Percentiles rank a stretch among this genome's conserved stretches.
These are phyloP conservation scores for Lathyrus aphaca DNA, from an alignment of 306 rosid genomes.

Conservation along the genomic window DNA sequence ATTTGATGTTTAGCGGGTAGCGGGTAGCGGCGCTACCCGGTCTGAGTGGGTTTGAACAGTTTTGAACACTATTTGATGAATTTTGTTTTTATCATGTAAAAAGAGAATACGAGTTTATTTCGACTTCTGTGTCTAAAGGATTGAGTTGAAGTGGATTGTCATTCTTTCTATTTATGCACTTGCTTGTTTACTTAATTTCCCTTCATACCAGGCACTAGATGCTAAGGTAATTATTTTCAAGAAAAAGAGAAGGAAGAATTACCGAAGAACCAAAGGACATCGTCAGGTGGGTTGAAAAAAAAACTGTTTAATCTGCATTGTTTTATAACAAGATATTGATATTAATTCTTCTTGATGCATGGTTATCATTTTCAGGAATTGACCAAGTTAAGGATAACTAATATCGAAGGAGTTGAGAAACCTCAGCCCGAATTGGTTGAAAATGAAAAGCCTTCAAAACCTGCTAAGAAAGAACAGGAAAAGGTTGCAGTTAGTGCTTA, in stretches of 20 bases:
- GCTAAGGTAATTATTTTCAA: constrained; percentile 84
- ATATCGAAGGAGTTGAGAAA: constrained; percentile 86
- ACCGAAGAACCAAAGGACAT: constrained; percentile 84
- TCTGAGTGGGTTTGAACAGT: too few species aligned
- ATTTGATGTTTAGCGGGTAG: too few species aligned
- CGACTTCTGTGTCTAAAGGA: background rate
- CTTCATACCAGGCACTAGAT: constrained; percentile 69
- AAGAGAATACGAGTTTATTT: background rate
- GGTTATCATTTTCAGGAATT: constrained; percentile 63
- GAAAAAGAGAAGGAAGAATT: constrained; percentile 97
- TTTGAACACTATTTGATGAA: too few species aligned
- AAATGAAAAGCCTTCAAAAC: constrained; percentile 63
- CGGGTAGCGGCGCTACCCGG: too few species aligned
- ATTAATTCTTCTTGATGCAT: constrained; percentile 30
- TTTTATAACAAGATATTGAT: constrained; percentile 25
- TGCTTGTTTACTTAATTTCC: constrained; percentile 28
- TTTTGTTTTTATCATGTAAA: background rate
- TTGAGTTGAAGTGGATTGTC: background rate
- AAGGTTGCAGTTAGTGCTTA: constrained; percentile 68
- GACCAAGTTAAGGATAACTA: constrained; percentile 87
- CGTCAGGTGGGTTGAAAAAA: constrained; percentile 68
- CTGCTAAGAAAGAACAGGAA: constrained; percentile 58
- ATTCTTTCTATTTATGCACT: constrained; percentile 9
- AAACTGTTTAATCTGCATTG: background rate
- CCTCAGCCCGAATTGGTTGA: constrained; percentile 42